Percentiles rank a stretch among this genome's conserved stretches.
These are phyloP conservation scores for Hyphopichia wangnamkhiaoensis DNA, from an alignment of 1,139 yeast genomes.

Conservation along the genomic window DNA sequence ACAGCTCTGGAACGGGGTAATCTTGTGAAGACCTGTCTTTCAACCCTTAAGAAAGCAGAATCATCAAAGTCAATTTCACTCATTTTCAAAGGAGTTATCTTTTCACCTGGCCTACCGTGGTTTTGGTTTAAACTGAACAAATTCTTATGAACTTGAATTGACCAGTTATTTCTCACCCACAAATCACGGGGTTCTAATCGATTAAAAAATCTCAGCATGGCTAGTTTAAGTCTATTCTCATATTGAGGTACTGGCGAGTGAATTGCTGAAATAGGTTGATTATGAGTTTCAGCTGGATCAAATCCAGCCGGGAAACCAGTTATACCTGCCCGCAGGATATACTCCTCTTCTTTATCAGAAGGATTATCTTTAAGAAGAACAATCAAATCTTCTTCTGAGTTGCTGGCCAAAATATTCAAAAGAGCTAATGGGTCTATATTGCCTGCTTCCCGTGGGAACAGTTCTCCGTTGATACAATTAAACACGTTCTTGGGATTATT, in stretches of 20 bases:
- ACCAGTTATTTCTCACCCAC: slow-evolving; percentile 46
- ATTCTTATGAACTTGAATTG: slow-evolving; percentile 37
- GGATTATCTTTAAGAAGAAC: slow-evolving; percentile 40
- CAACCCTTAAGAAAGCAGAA: slow-evolving; percentile 39
- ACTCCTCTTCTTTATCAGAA: slow-evolving; percentile 32
- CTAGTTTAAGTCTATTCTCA: slow-evolving; percentile 26
- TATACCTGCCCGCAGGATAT: slow-evolving; percentile 33
- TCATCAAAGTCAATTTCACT: slow-evolving; percentile 41
- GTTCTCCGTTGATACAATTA: slow-evolving; percentile 31
- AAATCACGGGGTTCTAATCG: slow-evolving; percentile 36
- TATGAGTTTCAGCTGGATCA: slow-evolving; percentile 35
- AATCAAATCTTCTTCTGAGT: slow-evolving; percentile 43
- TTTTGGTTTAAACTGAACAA: slow-evolving; percentile 29
- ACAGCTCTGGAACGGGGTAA: slow-evolving; percentile 40
- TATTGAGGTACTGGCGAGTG: slow-evolving; percentile 49
- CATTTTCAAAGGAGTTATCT: slow-evolving; percentile 17
- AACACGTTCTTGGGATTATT: slow-evolving; percentile 13
- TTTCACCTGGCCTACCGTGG: slow-evolving; percentile 37
- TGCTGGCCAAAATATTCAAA: slow-evolving; percentile 24
- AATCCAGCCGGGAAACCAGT: slow-evolving; percentile 48
- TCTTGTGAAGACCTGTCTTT: slow-evolving; percentile 42
- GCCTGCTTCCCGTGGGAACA: slow-evolving; percentile 23
- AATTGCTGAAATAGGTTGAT: slow-evolving; percentile 39
- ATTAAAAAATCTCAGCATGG: slow-evolving; percentile 43
- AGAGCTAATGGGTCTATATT: slow-evolving; percentile 19